Base-by-base conservation (phyloP, 768 basidiomycete genomes). In the Boletus fagicola region DNA sequence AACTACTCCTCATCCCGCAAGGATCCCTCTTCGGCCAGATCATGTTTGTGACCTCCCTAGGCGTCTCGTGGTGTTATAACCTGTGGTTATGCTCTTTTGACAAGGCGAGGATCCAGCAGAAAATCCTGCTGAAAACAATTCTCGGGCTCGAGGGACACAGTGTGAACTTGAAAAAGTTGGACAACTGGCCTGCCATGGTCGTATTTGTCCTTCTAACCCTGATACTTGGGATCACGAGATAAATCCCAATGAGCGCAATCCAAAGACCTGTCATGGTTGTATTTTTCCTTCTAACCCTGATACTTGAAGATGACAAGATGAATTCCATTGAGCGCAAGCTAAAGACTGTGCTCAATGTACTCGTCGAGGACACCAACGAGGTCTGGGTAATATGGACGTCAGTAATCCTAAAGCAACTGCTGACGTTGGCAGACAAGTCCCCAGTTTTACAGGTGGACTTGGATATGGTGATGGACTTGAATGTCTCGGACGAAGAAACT, bases 61-160 rank as follows among this genome's bases (percentile, higher is more conserved):
- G 52, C 22, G 64, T 64, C 35, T 73, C 72, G 15, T 73, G 72
- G 72, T 55, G 53, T 12, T 72, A 73, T 48, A 73, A 71, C 39
- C 57, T 67, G 0, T 72, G 59, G 56, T 43, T 73, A 13, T 70
- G 69, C 20, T 61, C 63, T 8, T 56, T 78, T 71, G 74, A 78
- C 39, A 66, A 67, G 43, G 52, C 53, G 1, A 16, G 42, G 22
- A 36, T 56, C 16, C 61, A 72, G 59, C 42, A 53, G 13, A 5
- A 53, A 13, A 58, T 60, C 6, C 26, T 60, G 6, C n/a, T 49
- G 8, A 28, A 42, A 36, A 36, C 8, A 0, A 53, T 60, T 47
- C 52, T 60, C 13, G 38, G 26, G 4, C 30, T 60, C 43, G 18
- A 31, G 18, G 28, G 3, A 20, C 39, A 28, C 3, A 15, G 30